Conservation (phyloP, 2,329 filamentous ascomycete species). For the Colletotrichum spaethianum region DNA sequence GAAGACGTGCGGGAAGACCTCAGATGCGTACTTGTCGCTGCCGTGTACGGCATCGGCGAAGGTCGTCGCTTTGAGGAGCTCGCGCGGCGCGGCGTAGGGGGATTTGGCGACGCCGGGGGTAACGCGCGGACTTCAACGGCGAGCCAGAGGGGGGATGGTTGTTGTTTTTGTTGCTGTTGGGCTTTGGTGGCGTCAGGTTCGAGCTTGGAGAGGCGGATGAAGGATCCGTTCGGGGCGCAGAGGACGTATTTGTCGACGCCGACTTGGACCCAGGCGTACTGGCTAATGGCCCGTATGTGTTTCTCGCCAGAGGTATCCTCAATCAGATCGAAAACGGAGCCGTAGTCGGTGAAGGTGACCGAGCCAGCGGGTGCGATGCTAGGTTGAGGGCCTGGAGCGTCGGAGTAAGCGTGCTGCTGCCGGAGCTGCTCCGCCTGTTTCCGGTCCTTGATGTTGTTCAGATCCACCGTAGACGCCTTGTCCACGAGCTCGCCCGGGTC, state of each 20-base stretch:
- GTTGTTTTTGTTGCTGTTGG: neutral
- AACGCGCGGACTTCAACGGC: constrained; percentile 65
- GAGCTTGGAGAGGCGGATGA: constrained; percentile 65
- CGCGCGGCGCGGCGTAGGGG: constrained; percentile 78
- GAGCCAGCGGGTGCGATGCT: constrained; percentile 50
- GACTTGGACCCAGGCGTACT: constrained; percentile 86
- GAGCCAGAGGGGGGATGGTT: constrained; percentile 51
- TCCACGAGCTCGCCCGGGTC: constrained; percentile 85
- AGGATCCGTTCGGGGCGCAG: constrained; percentile 74
- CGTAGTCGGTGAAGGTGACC: constrained; percentile 90
- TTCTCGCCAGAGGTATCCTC: constrained; percentile 83
- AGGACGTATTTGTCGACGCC: constrained; percentile 80
- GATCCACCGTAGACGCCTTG: constrained; percentile 72
- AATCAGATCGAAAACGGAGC: constrained; percentile 91
- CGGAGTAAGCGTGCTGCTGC: constrained; percentile 42
- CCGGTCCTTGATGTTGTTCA: constrained; percentile 68
- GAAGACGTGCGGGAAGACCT: constrained; percentile 76
- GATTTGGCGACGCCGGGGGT: constrained; percentile 62
- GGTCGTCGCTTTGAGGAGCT: constrained; percentile 75
- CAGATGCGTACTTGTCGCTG: constrained; percentile 83
- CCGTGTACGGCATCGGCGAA: constrained; percentile 85
- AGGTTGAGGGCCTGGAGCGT: neutral
- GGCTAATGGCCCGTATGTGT: constrained; percentile 83
- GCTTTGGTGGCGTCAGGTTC: constrained; percentile 38
- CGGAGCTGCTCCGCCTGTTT: constrained; percentile 61